Conservation (phyloP, 495 filamentous ascomycete genomes). For the Staphylotrichum tortipilum region DNA sequence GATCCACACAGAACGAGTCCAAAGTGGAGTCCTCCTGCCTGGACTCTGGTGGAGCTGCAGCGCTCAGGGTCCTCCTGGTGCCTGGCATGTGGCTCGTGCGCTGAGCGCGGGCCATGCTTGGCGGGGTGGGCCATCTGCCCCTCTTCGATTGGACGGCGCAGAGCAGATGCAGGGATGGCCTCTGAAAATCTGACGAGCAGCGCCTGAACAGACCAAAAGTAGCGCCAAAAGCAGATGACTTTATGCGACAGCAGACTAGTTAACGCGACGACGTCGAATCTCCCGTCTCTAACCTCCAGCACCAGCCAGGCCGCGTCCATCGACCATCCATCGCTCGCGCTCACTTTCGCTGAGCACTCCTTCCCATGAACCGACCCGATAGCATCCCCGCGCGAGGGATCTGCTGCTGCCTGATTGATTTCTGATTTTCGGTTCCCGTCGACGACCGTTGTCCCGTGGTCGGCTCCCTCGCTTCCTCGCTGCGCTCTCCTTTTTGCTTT, state of each 20-base stretch:
- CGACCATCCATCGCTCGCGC: not conserved
- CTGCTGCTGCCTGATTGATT: not conserved
- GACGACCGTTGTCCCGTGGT: not conserved
- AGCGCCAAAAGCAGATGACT: not conserved
- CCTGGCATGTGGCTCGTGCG: slow-evolving; percentile 1
- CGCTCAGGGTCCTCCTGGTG: too few species aligned
- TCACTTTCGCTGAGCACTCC: slow-evolving; percentile 7
- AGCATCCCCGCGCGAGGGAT: slow-evolving; percentile 18
- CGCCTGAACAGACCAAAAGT: not conserved
- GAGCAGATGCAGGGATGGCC: not conserved
- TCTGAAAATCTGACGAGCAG: not conserved
- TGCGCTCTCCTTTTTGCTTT: not conserved
- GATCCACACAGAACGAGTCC: too few species aligned
- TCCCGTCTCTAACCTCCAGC: too few species aligned
- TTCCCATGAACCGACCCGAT: slow-evolving; percentile 26
- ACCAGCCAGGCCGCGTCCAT: not conserved
- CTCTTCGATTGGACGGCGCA: not conserved
- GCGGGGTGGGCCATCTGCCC: not conserved
- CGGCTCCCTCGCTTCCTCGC: not conserved
- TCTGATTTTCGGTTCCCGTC: not conserved
- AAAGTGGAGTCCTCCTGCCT: too few species aligned
- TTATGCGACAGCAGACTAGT: not conserved
- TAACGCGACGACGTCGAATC: too few species aligned
- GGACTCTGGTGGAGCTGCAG: too few species aligned
- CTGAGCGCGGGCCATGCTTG: not conserved